Evolutionary conservation across 345 rosid genomes (phyloP).

Genomic region (Melaleuca alternifolia): DNA sequence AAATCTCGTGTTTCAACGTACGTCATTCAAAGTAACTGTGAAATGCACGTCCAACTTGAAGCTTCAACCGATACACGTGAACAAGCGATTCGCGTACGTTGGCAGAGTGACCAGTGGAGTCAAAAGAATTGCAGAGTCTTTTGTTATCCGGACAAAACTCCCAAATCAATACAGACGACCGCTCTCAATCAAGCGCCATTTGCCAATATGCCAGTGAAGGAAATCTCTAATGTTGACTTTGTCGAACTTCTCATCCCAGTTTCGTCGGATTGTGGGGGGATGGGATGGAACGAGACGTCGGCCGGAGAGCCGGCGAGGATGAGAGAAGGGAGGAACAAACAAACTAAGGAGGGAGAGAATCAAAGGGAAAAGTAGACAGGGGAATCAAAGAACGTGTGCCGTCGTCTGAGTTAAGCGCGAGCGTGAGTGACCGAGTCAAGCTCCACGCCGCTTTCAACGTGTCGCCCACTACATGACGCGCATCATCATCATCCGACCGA

Average conservation of each 20-base stretch:
- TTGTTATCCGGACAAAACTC: not conserved
- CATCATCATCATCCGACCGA: not conserved
- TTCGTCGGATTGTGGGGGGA: not conserved
- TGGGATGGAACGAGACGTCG: not conserved
- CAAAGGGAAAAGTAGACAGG: not conserved
- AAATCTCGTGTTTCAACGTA: not conserved
- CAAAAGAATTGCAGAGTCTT: not conserved
- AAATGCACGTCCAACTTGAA: accelerated
- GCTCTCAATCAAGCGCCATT: not conserved
- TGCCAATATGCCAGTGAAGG: not conserved
- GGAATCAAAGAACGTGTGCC: not conserved
- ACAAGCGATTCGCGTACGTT: not conserved
- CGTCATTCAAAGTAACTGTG: not conserved
- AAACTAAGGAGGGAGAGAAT: not conserved
- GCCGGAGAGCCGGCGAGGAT: not conserved
- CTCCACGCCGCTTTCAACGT: not conserved
- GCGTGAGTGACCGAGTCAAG: not conserved
- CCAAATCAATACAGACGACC: not conserved
- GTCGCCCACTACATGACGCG: not conserved
- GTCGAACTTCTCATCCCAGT: not conserved
- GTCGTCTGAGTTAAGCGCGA: not conserved
- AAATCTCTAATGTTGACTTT: not conserved
- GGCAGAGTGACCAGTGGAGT: not conserved
- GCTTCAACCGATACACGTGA: not conserved
- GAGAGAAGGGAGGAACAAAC: not conserved